A percentile compares a stretch with the other conserved stretches of the same genome.
These are phyloP conservation scores for Salix caprea DNA, from an alignment of 345 rosid genomes.

Conservation along the genomic window DNA sequence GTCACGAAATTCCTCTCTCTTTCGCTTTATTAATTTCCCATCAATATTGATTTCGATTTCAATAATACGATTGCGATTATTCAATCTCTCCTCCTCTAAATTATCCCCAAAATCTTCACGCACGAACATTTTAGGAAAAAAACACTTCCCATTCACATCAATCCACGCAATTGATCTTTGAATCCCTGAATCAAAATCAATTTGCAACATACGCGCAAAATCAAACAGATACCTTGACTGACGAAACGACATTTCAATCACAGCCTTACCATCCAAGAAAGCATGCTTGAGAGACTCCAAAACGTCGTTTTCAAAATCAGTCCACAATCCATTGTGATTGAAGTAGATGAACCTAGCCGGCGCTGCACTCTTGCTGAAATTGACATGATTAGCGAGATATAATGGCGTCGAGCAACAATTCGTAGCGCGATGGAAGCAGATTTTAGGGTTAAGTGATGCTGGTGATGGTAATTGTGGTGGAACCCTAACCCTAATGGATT, in stretches of 20 bases:
- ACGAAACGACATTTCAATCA: slow-evolving; percentile 20
- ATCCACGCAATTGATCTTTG: slow-evolving; percentile 49
- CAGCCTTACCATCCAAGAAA: slow-evolving; percentile 29
- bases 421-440: not conserved
- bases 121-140: slow-evolving; percentile 27
- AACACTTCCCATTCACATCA: slow-evolving; percentile 38
- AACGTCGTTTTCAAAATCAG: slow-evolving; percentile 28
- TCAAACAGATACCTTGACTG: slow-evolving; percentile 40
- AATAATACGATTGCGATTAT: not conserved
- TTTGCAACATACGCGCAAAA: slow-evolving; percentile 40
- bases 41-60: slow-evolving; percentile 16
- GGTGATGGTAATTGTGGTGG: not conserved
- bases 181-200: slow-evolving; percentile 29
- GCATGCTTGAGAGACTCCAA: slow-evolving; percentile 15
- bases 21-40: slow-evolving; percentile 23
- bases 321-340: slow-evolving; percentile 28
- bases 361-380: slow-evolving; percentile 25
- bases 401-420: not conserved
- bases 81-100: not conserved
- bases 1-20: slow-evolving; percentile 6
- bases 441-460: not conserved
- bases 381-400: slow-evolving; percentile 18
- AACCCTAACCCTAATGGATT: slow-evolving; percentile 8
- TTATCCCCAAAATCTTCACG: slow-evolving; percentile 10
- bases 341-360: slow-evolving; percentile 40